Base-by-base conservation (phyloP, 805 yeast species). In the Monosporozyma aerobia region DNA sequence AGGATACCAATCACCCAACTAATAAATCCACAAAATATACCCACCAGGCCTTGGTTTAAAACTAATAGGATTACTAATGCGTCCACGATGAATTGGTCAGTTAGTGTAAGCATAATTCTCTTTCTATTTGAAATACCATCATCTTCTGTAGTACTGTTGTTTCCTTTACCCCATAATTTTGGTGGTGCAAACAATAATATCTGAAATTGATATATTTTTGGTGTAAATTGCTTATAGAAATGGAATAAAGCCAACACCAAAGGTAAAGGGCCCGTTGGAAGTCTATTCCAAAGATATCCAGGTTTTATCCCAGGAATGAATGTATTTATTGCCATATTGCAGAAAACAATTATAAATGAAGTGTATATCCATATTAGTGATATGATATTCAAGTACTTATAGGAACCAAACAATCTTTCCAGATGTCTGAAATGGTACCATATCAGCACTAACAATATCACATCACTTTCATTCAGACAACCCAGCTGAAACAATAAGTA, bases 381-480 rank as follows among this genome's bases (percentile, higher is more conserved):
- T 2, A 82, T 61, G 14, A 78, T 59, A 39, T 80, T 74, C 10
- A 78, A 57, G 57, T 80, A 79, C 58, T 78, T 80, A 47, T 75
- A 64, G 11, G 82, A 74, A 1, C 87, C 87, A 60, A 75, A 75
- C 48, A 78, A 65, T 49, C 87, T 63, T 65, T 83, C 89, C 50
- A 83, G 56, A 43, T 73, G 75, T 62, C 82, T 79, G 59, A 76
- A 75, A 49, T 77, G 77, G 53, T 79, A 73, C 73, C 74, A 70
- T 9, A 79, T 63, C 41, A 82, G 59, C 13, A 78, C 63, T 10
- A 75, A 61, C 2, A 74, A 61, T 2, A 80, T 57, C 53, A 75
- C 79, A 63, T 83, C 86, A 5, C 83, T 75, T 61, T 81, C 86
- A 60, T 79, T 81, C 45, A 78, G 71, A 49, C 79, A 78, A n/a